Conservation (phyloP, 495 filamentous ascomycete genomes). For the Aspergillus bertholletiae region DNA sequence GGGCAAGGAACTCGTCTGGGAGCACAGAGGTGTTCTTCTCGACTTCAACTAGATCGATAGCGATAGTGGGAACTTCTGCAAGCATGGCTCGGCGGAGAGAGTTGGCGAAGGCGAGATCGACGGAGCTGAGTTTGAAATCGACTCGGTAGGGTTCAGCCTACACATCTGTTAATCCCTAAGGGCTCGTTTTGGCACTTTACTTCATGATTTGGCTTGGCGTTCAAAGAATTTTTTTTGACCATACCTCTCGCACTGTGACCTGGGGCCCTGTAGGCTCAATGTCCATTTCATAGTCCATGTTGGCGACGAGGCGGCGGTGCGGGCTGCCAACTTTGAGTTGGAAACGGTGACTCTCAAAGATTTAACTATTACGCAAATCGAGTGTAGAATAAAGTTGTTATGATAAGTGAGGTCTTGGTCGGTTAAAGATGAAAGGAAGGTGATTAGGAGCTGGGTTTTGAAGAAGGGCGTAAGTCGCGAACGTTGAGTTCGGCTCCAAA, state of each 20-base stretch:
- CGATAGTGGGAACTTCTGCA: conserved; percentile 91
- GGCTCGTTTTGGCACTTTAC: not conserved
- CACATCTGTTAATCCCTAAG: conserved; percentile 2
- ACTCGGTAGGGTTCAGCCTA: conserved; percentile 68
- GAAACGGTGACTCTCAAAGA: not conserved
- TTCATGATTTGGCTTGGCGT: not conserved
- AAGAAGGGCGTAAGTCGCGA: not conserved
- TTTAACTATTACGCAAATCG: not conserved
- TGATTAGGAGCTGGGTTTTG: not conserved
- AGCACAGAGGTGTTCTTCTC: conserved; percentile 90
- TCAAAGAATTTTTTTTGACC: not conserved
- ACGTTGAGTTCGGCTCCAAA: not conserved
- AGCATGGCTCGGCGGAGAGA: conserved; percentile 88
- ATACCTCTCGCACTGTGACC: conserved; percentile 69
- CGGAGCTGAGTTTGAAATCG: conserved; percentile 76
- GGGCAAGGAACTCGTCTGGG: conserved; percentile 91
- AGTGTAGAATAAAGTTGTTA: not conserved
- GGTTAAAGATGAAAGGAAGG: not conserved
- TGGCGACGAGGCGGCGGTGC: conserved; percentile 26
- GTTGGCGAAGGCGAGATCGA: conserved; percentile 89
- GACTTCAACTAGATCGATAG: conserved; percentile 92
- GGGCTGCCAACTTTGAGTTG: conserved; percentile 17
- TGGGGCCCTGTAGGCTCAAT: conserved; percentile 63
- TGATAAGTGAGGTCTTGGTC: not conserved
- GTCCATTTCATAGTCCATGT: conserved; percentile 70